Evolutionary conservation across 129 eudicot species (phyloP).

Genomic region (Pulicaria dysenterica): DNA sequence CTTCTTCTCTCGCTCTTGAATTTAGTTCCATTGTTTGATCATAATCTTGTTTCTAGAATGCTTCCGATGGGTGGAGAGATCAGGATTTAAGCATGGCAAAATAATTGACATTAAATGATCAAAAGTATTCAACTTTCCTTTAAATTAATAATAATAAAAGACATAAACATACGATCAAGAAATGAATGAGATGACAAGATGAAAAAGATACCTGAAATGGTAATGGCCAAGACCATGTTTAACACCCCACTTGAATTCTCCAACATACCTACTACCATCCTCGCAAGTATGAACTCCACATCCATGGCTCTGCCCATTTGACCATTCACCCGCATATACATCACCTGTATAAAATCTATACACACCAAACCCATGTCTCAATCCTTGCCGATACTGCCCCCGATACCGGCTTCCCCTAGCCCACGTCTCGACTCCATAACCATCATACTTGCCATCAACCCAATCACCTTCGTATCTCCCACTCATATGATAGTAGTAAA

Average conservation of each 20-base stretch:
- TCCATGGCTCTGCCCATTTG: constrained; percentile 93
- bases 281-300: constrained; percentile 94
- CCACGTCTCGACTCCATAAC: constrained; percentile 97
- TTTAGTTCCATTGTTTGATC: too few species aligned
- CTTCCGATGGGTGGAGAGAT: too few species aligned
- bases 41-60: too few species aligned
- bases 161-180: too few species aligned
- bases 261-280: constrained; percentile 93
- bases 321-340: constrained; percentile 96
- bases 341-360: constrained; percentile 95
- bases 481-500: constrained; percentile 86
- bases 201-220: constrained; percentile 69
- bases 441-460: constrained; percentile 95
- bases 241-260: constrained; percentile 94
- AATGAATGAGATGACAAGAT: not conserved
- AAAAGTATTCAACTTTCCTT: too few species aligned
- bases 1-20: too few species aligned
- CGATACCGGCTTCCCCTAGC: constrained; percentile 89
- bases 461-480: constrained; percentile 99
- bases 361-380: constrained; percentile 87
- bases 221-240: constrained; percentile 97
- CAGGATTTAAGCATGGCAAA: too few species aligned
- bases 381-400: constrained; percentile 84
- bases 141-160: too few species aligned
- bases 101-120: too few species aligned